phyloP scores from a whole-genome alignment of 2,329 filamentous ascomycete species.

The Zasmidium citrigriseum region DNA sequence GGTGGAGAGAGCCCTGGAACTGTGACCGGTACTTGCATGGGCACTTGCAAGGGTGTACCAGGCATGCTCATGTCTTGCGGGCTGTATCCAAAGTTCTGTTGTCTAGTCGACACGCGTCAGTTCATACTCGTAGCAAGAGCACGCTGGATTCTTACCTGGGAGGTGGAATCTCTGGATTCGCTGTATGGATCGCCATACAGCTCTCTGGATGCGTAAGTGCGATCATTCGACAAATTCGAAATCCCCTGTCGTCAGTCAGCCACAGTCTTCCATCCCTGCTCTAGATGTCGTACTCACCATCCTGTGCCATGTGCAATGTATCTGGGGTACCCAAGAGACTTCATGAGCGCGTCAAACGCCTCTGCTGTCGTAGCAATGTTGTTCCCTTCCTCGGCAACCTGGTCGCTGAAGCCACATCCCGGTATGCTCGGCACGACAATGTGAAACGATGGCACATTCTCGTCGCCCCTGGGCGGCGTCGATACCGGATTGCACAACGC shows the following conservation, averaged over 20 bases:
- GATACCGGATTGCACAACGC: conserved; percentile 56
- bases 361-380: conserved; percentile 57
- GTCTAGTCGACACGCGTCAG: conserved; percentile 6
- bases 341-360: conserved; percentile 62
- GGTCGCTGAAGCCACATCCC: conserved; percentile 67
- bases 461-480: conserved; percentile 30
- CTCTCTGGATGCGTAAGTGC: conserved; percentile 50
- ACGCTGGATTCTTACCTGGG: conserved; percentile 40
- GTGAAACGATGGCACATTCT: conserved; percentile 57
- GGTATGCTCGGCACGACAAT: conserved; percentile 67
- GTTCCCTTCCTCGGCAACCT: conserved; percentile 53
- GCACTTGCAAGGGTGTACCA: not conserved
- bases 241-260: conserved; percentile 39
- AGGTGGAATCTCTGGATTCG: conserved; percentile 56
- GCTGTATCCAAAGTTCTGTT: conserved; percentile 17
- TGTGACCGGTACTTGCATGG: not conserved
- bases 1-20: conserved; percentile 16
- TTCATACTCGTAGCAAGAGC: not conserved
- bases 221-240: conserved; percentile 47
- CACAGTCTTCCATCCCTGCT: not conserved
- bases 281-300: conserved; percentile 37
- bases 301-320: conserved; percentile 61
- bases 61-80: conserved; percentile 15
- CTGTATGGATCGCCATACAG: conserved; percentile 63
- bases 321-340: conserved; percentile 57